Base-by-base conservation (phyloP, 805 yeast species). In the Yarrowia deformans region DNA sequence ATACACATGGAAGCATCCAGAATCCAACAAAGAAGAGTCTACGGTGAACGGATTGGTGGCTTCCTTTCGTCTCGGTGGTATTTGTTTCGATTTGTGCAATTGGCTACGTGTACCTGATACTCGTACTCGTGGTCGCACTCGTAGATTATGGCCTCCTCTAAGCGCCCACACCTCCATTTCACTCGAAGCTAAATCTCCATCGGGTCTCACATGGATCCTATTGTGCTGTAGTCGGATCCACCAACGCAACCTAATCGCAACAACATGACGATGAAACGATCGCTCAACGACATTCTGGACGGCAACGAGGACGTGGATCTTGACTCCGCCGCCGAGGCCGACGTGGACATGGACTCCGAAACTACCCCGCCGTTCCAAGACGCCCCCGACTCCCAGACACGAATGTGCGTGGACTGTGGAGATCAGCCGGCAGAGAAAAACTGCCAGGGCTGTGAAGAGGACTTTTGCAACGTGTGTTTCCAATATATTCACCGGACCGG, bases 401-500 rank as follows among this genome's bases (percentile, higher is more conserved):
- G 77, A 12, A 78, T 84, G 50, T 90, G 95, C 77, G 82, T 87
- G 18, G 94, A 90, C 72, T 90, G 95, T 76, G 84, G 84, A 45
- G 91, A 89, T 75, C 90, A 88, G 87, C 88, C 90, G 23, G 80
- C 85, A 4, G 91, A 88, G 72, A 77, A 87, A n/a, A 76, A 80
- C 45, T 90, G 95, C 77, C 74, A 78, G 40, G 82, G 82, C 69
- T 90, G 95, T 78, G 85, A 84, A 49, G 94, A 90, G 73, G 81
- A 81, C 16, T 90, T 88, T 73, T 90, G 95, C 77, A 81, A 83
- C 39, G 90, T 88, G 3, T 90, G 94, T 75, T 89, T 84, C 74
- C 86, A 82, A 55, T 84, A 88, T 79, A 81, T 88, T 29, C 95
- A 90, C 74, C 82, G 88, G 69, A 88, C 90, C 39, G 95, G 95